phyloP scores from a whole-genome alignment of 192 early-diverging fungal genomes.

The Pilobolus umbonatus region DNA sequence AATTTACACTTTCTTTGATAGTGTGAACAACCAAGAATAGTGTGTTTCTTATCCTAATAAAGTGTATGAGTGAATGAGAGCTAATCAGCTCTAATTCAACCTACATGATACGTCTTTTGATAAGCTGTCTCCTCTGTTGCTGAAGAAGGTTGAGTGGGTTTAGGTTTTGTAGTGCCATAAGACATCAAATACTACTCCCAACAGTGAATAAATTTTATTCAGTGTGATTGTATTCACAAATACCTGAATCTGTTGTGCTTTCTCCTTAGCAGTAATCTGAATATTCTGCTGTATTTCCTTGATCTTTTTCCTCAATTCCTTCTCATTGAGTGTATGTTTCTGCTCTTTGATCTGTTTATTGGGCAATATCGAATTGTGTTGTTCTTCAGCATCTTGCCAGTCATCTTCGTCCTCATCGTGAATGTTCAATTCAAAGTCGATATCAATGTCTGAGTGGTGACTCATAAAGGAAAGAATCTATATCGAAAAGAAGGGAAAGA shows the following conservation, averaged over 20 bases:
- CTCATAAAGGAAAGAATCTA: too few relatives aligned
- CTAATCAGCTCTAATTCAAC: too few relatives aligned
- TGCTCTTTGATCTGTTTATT: not conserved
- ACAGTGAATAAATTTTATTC: not conserved
- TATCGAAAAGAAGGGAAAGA: too few relatives aligned
- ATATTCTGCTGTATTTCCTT: slow-evolving; percentile 57
- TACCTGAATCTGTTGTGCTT: slow-evolving; percentile 73
- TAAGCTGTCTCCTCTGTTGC: slow-evolving; percentile 29
- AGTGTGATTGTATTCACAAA: not conserved
- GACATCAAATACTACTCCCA: slow-evolving; percentile 18
- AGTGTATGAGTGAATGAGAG: not conserved
- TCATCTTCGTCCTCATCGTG: slow-evolving; percentile 13
- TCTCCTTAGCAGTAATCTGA: slow-evolving; percentile 46
- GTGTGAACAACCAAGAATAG: slow-evolving; percentile 71
- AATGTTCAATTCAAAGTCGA: slow-evolving; percentile 7
- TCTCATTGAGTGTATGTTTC: slow-evolving; percentile 7
- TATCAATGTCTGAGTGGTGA: slow-evolving; percentile 10
- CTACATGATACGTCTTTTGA: slow-evolving; percentile 2
- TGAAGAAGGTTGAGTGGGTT: not conserved
- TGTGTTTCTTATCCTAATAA: slow-evolving; percentile 44
- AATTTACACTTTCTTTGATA: slow-evolving; percentile 71
- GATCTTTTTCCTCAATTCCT: slow-evolving; percentile 58
- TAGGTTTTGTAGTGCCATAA: not conserved
- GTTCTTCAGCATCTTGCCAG: slow-evolving; percentile 8
- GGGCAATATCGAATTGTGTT: not conserved